Evolutionary conservation across 2,329 filamentous ascomycete species (phyloP).

Genomic region (Sporothrix phasma): DNA sequence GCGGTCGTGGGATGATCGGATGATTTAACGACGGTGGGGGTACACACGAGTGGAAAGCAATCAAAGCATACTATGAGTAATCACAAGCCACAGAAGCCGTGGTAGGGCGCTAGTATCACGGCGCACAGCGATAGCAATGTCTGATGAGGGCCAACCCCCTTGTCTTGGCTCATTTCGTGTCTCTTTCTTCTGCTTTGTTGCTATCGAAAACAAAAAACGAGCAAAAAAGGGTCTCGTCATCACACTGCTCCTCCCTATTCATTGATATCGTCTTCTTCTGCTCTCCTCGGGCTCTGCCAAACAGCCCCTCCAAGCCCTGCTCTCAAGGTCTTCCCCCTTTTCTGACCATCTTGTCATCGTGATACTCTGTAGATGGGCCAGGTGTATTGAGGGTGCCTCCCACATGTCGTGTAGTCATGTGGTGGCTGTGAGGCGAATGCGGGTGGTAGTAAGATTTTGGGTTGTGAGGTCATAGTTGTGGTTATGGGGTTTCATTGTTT

Average conservation of each 20-base stretch:
- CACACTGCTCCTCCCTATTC: background rate
- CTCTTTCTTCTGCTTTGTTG: slow-evolving; percentile 1
- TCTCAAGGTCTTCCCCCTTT: background rate
- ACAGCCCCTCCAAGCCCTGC: background rate
- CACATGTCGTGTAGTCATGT: background rate
- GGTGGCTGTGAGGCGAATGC: background rate
- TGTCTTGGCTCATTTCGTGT: background rate
- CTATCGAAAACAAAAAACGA: slow-evolving; percentile 5
- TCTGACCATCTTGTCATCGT: background rate
- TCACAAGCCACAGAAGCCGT: background rate
- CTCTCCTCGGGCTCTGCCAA: background rate
- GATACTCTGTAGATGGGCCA: background rate
- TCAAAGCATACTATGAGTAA: background rate
- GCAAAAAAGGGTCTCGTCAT: background rate
- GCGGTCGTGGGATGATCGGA: slow-evolving; percentile 51
- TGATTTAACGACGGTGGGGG: background rate
- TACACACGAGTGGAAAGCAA: background rate
- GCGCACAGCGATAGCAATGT: too few species aligned
- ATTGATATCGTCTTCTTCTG: slow-evolving; percentile 5
- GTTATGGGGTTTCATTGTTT: background rate
- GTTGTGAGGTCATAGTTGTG: background rate
- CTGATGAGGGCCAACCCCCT: background rate
- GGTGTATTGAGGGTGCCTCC: background rate
- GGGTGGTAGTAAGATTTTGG: background rate
- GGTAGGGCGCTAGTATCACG: too few species aligned